These are phyloP conservation scores for Coemansia sp. DNA, from an alignment of 192 early-diverging fungal genomes.

Conservation along the genomic window DNA sequence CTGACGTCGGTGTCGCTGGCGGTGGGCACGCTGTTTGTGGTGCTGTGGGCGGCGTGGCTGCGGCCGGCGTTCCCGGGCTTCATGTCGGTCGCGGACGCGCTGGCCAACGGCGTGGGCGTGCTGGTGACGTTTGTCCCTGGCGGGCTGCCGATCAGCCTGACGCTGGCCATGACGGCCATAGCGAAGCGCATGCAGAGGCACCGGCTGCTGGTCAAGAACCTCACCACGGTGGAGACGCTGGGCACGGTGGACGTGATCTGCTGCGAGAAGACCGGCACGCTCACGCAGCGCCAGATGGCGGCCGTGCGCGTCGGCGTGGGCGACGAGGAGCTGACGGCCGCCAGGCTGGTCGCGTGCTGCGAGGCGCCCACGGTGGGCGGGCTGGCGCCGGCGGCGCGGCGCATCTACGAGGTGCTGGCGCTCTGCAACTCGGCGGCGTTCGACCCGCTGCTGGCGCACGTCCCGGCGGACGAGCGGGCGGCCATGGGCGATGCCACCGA, in stretches of 20 bases:
- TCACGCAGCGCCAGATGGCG: constrained; percentile 78
- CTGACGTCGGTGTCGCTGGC: constrained; percentile 59
- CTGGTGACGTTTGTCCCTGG: constrained; percentile 77
- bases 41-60: constrained; percentile 61
- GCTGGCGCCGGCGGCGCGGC: constrained; percentile 16
- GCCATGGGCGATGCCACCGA: constrained; percentile 86
- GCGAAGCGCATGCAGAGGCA: constrained; percentile 70
- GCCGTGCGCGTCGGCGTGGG: constrained; percentile 34
- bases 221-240: constrained; percentile 86
- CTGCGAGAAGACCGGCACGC: constrained; percentile 92
- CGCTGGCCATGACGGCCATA: constrained; percentile 72
- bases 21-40: constrained; percentile 52
- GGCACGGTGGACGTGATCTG: constrained; percentile 71
- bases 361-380: constrained; percentile 7
- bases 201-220: constrained; percentile 73
- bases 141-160: constrained; percentile 76
- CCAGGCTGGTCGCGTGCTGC: neutral
- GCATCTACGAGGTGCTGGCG: constrained; percentile 44
- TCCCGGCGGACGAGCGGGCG: constrained; percentile 59
- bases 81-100: constrained; percentile 51
- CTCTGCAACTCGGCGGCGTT: constrained; percentile 72
- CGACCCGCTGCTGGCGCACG: constrained; percentile 43
- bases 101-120: constrained; percentile 61
- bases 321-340: constrained; percentile 1
- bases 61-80: constrained; percentile 58